Conservation (phyloP, 371 early-diverging fungal genomes). For the Mortierella sp. region DNA sequence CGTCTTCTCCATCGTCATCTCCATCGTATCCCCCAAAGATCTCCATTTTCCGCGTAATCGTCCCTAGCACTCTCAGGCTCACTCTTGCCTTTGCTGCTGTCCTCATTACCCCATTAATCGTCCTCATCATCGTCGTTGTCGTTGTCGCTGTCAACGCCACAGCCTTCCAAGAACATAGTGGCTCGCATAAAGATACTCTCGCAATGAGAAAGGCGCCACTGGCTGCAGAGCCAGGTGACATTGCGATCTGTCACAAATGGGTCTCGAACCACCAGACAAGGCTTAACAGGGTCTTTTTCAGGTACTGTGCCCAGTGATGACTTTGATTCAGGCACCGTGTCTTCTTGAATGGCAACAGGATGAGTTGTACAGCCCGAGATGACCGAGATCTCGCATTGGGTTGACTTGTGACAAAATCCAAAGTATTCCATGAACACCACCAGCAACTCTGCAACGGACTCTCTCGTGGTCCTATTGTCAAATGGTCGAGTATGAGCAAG, state of each 20-base stretch:
- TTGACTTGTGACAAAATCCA: not conserved
- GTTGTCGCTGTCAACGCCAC: not conserved
- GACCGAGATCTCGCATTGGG: conserved; percentile 3
- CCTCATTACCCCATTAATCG: not conserved
- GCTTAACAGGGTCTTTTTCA: not conserved
- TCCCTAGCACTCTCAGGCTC: not conserved
- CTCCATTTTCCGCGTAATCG: not conserved
- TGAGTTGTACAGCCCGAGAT: not conserved
- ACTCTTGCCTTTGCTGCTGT: too few species aligned
- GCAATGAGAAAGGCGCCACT: not conserved
- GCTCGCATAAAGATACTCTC: not conserved
- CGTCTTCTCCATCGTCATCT: not conserved
- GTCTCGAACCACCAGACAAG: not conserved
- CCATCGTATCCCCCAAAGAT: not conserved
- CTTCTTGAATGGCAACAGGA: not conserved
- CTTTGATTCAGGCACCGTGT: not conserved
- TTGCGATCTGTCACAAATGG: not conserved
- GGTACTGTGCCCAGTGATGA: not conserved
- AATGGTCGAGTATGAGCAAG: not conserved
- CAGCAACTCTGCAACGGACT: conserved; percentile 14
- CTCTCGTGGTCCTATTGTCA: not conserved
- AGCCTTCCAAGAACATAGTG: not conserved
- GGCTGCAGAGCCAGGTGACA: conserved; percentile 3
- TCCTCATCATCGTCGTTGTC: not conserved
- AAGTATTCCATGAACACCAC: conserved; percentile 8